Base-by-base conservation (phyloP, 768 basidiomycete species). In the Macrolepiota fuliginosa region DNA sequence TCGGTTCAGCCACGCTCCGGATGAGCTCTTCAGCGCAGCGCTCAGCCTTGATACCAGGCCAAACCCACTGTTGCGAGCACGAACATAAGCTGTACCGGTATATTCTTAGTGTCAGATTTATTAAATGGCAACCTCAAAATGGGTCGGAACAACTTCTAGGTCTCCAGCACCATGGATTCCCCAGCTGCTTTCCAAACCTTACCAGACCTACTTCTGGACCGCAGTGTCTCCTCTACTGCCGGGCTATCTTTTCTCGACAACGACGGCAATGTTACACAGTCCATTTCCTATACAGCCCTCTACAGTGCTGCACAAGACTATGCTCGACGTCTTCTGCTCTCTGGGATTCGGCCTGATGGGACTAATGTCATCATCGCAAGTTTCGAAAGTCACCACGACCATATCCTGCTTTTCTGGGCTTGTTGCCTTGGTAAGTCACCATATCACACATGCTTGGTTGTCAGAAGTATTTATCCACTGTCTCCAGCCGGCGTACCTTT, bases 371-470 rank as follows among this genome's bases (percentile, higher is more conserved):
- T 58, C 4, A 50, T 58, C 19, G 46, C 57, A 19, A 58, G 57
- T 37, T 58, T 58, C 35, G 57, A 58, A 19, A 36, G 50, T 27
- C 57, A 58, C 39, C 37, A 58, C 35, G 57, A 58, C 37, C 57
- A 58, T n/a, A 58, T 58, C 10, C 47, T 58, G 27, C 57, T 58
- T 47, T 58, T 58, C 36, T 58, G 57, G 57, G 57, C 57, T 11
- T 58, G 57, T 50, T 37, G 47, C 19, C 35, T 58, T 40, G 57
- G 57, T 58, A 17, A 47, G 11, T n/a, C 46, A 19, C 22, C 22
- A 24, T 35, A 17, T 7, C 29, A 32, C 29, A 19, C 2, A 37
- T 13, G 29, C 29, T 39, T 58, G 1, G 13, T 24, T 19, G 10
- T 19, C 4, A 6, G 5, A 13, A 2, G n/a, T 24, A 27, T 47